Evolutionary conservation across 768 basidiomycete species (phyloP), one percentile per base, ranked within the genome.

Genomic region (Leccinellum rugosiceps): DNA sequence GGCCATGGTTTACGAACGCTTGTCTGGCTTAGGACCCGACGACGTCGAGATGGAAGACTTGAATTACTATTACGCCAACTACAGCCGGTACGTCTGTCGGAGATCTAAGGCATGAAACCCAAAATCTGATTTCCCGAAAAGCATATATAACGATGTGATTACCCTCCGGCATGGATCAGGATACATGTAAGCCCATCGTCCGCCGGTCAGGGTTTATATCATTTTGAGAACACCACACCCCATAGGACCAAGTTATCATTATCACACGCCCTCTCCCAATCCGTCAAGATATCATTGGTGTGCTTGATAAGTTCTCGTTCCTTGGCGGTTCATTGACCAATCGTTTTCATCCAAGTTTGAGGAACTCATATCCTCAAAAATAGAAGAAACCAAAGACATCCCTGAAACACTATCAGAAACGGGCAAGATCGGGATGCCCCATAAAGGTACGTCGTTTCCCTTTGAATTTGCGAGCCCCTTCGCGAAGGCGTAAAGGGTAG

Each of bases 141-240:
- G 92, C 66, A 97, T 97, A 67, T 98, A 95, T 74, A 98, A 98
- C 76, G 95, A 98, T 74, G 95, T 98, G 43, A 97, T 98, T 58
- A 92, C 95, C 3, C 80, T 97, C 35, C 86, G 94, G 57, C 92
- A 92, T 71, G 94, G 94, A 28, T 97, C 95, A 11, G 88, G 94
- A 60, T 95, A 94, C 73, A 96, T 98, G 95, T 95, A 64, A 65
- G 90, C 72, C 46, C 25, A 15, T 61, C n/a, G n/a, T n/a, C 65
- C 56, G 54, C 57, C 55, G 65, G 31, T 48, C 6, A 50, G 41
- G 41, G 41, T 43, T 43, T 54, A 51, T 56, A 35, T 52, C 17
- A 53, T 62, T 32, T 57, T 58, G 53, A 54, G 57, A 51, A 57
- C 15, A 34, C 46, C n/a, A 41, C 45, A 50, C 54, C 13, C 47